A percentile compares a stretch with the other conserved stretches of the same genome.
phyloP scores from a whole-genome alignment of 176 grass and related monocot species.

The Carex pumila region DNA sequence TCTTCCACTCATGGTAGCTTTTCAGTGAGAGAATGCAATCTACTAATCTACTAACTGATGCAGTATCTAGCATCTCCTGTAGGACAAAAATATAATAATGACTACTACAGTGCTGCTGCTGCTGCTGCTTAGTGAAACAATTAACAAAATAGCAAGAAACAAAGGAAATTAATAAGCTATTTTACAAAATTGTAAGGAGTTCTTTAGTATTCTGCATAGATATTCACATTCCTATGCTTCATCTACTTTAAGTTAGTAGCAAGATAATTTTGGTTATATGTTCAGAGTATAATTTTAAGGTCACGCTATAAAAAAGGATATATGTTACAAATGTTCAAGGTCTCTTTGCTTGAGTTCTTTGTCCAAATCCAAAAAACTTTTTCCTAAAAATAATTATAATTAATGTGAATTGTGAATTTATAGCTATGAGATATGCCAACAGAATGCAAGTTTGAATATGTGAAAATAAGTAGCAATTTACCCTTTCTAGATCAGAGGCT shows the following conservation, averaged over 20 bases:
- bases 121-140: background rate
- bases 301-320: background rate
- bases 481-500: slow-evolving; percentile 80
- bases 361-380: background rate
- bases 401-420: background rate
- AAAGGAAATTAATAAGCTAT: background rate
- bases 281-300: background rate
- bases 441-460: background rate
- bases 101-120: no score
- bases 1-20: slow-evolving; percentile 55
- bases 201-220: background rate
- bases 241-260: background rate
- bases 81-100: slow-evolving; percentile 21
- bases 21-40: slow-evolving; percentile 75
- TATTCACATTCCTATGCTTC: background rate
- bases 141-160: background rate
- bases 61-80: slow-evolving; percentile 60
- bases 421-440: background rate
- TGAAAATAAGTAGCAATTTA: slow-evolving; percentile 14
- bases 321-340: background rate
- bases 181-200: background rate
- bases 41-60: slow-evolving; percentile 57
- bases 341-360: background rate
- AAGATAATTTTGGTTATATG: background rate
- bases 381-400: background rate